phyloP scores from a whole-genome alignment of 2,329 filamentous ascomycete species.

The Cercospora citrullina region DNA sequence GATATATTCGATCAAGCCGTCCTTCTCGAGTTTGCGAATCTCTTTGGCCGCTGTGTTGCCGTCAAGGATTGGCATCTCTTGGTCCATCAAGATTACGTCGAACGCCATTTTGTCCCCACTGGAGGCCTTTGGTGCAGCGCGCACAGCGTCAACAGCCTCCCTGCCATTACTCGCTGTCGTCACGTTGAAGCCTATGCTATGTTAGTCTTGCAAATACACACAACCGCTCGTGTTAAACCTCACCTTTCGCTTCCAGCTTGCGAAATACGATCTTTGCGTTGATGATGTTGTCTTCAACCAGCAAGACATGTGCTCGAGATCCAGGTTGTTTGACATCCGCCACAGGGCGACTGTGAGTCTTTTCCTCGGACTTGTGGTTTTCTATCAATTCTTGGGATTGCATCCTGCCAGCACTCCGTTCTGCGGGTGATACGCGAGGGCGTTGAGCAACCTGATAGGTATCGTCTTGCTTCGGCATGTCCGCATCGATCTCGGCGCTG shows the following conservation, averaged over 20 bases:
- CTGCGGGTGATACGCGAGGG: not conserved
- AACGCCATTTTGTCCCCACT: constrained; percentile 27
- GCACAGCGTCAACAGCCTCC: constrained; percentile 35
- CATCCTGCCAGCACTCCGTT: not conserved
- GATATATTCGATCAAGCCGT: constrained; percentile 26
- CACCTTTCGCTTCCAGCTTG: constrained; percentile 32
- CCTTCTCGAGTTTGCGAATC: constrained; percentile 33
- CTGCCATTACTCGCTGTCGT: constrained; percentile 38
- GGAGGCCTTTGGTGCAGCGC: constrained; percentile 24
- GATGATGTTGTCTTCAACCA: constrained; percentile 37
- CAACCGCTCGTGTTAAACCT: not conserved
- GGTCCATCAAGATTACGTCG: constrained; percentile 39
- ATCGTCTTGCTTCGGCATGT: not conserved
- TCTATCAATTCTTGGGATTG: not conserved
- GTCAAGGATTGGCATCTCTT: constrained; percentile 40
- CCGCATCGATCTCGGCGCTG: not conserved
- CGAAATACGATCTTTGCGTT: constrained; percentile 37
- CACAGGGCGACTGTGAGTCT: constrained; percentile 1
- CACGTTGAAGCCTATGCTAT: constrained; percentile 28
- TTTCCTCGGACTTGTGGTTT: not conserved
- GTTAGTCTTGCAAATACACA: not conserved
- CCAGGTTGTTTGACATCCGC: constrained; percentile 5
- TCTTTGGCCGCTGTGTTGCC: constrained; percentile 34
- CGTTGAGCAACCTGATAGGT: constrained; percentile 9
- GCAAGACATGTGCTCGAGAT: constrained; percentile 26